Base-by-base conservation (phyloP, 2,329 filamentous ascomycete genomes). In the Triangularia setosa region DNA sequence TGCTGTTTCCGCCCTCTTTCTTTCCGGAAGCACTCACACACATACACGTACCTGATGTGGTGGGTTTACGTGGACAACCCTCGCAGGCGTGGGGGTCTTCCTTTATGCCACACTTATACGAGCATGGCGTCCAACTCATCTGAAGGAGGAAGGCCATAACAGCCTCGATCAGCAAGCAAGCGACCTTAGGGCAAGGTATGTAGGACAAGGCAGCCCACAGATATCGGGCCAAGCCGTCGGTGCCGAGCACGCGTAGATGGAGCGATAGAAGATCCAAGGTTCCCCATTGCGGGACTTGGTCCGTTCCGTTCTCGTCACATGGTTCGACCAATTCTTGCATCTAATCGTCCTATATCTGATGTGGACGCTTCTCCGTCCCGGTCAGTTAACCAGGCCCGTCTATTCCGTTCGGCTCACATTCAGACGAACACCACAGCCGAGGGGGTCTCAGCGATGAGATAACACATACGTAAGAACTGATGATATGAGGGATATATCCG, bases 41-140 rank as follows among this genome's bases (percentile, higher is more conserved):
- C 57, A 52, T 64, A 61, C 64, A 63, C 66, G 44, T 61, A 59
- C 64, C 56, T 55, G 60, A 27, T 16, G 23, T 25, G 12, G 5
- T 28, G 18, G 35, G 35, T 24, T 59, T 59, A 40, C 35, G 57
- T 48, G 57, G 24, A 27, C 54, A 18, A 21, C 3, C 25, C 23
- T 11, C 8, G 33, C 16, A 18, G 57, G 23, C 24, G 21, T 48
- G 24, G 57, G 35, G 35, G 30, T 59, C 57, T 18, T 14, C 21
- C 25, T 23, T 44, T 40, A 24, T 59, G 57, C 23, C 53, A 25
- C 23, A 18, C 14, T 3, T 21, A 25, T 55, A 25, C 23, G 23
- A 16, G 16, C 25, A 55, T 4, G 53, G 16, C 23, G 25, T 55
- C 18, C 24, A 16, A 7, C 5, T 55, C 53, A 4, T 16, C 25